Conservation (phyloP, 345 rosid genomes). For the Cardamine occulta region DNA sequence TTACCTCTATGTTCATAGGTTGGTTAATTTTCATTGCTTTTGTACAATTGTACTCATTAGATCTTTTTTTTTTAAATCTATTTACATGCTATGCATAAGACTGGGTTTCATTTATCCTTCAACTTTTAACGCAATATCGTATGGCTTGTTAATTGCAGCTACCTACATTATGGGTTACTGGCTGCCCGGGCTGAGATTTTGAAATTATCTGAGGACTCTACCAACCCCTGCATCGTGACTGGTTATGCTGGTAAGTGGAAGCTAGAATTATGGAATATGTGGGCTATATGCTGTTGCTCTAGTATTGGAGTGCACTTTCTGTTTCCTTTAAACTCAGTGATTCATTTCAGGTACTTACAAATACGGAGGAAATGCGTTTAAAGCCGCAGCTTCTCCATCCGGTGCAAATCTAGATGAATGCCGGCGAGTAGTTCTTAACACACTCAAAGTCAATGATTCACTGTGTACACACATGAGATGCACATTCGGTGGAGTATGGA, state of each 20-base stretch:
- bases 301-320: background rate
- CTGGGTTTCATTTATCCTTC: background rate
- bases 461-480: constrained; percentile 91
- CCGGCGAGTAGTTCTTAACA: constrained; percentile 65
- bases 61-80: background rate
- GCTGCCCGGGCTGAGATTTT: constrained; percentile 98
- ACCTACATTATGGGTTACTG: constrained; percentile 86
- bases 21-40: constrained; percentile 8
- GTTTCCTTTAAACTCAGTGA: background rate
- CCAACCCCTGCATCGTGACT: constrained; percentile 76
- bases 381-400: constrained; percentile 66
- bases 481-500: constrained; percentile 97
- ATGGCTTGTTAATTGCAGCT: constrained; percentile 54
- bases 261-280: background rate
- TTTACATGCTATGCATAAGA: background rate
- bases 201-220: constrained; percentile 64
- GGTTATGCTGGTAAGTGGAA: constrained; percentile 73
- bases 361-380: constrained; percentile 71
- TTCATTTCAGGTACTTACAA: constrained; percentile 63
- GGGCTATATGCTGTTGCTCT: background rate
- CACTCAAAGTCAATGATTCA: constrained; percentile 83
- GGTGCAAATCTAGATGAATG: constrained; percentile 81
- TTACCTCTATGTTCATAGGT: constrained; percentile 98
- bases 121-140: background rate
- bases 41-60: constrained; percentile 9